Base-by-base conservation (phyloP, 192 early-diverging fungal species). In the Gryganskiella cystojenkinii region DNA sequence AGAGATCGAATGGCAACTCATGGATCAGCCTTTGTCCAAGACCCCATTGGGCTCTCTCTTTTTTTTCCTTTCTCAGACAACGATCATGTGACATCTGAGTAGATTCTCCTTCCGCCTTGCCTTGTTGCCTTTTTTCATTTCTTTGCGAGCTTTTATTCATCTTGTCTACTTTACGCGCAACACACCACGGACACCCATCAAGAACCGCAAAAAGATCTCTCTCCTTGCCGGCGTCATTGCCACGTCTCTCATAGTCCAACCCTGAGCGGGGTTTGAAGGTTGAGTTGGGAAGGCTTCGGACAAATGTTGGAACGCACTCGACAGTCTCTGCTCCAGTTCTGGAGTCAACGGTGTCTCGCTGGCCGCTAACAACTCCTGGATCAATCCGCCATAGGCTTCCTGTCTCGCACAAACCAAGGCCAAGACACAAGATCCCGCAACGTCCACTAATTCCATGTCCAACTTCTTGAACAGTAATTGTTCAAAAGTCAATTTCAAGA, bases 181-280 rank as follows among this genome's bases (percentile, higher is more conserved):
- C 25, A 92, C 85, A 49, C 88, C 91, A 47, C 91, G 80, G 3
- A 87, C 88, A 59, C 88, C 81, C 87, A 90, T 85, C 52, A 92
- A 67, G 56, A 91, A 87, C 35, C 70, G 46, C 46, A 86, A 67
- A 40, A 92, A 78, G 20, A 64, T 51, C 22, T 78, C 74, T 8
- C 67, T 27, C 14, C 66, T 49, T 4, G 56, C 61, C 2, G 61
- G 25, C 1, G 74, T 78, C 74, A 78, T 78, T 4, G 66, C 67
- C 33, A 79, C 74, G 40, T 90, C 83, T 31, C 81, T 64, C 24
- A 83, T 85, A n/a, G 57, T 52, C 30, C 67, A 52, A 37, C 75
- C 83, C 37, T 79, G 75, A 40, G 71, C 47, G 22, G 70, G 64
- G 15, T 53, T 22, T 28, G 84, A 52, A 24, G 81, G 55, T 11